Base-by-base conservation (phyloP, 2,329 filamentous ascomycete species). In the Coccinonectria pachysandricola region DNA sequence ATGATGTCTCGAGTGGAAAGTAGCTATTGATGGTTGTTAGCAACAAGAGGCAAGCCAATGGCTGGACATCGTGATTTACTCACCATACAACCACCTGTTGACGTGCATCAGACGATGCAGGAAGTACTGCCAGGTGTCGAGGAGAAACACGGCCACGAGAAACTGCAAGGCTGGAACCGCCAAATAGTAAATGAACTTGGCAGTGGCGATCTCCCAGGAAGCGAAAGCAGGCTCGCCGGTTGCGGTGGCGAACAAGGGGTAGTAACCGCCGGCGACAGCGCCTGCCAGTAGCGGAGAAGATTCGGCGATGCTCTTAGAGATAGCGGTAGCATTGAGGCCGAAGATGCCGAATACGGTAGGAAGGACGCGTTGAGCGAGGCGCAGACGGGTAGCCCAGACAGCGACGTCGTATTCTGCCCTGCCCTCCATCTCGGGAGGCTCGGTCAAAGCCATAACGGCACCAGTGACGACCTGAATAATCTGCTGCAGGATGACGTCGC, bases 41-140 rank as follows among this genome's bases (percentile, higher is more conserved):
- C 7, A 10, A 7, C 17, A 10, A 10, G 17, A 7, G 17, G 10
- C 10, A 10, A 7, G 17, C 7, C 7, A 7, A 7, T 7, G 17
- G 17, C 17, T 17, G 19, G 28, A 20, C 12, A 15, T 23, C 10
- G 19, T 16, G 20, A 12, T 15, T 17, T 31, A 71, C 81, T 57
- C 66, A 91, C 84, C 80, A 65, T 96, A 96, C 43, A 98, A 70
- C 82, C 84, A 96, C 56, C 83, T 87, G 63, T 96, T 95, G 64
- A 91, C 68, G 59, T 98, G 91, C 91, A 98, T 98, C 31, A 80
- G 72, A 19, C 91, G 84, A 58, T 98, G 91, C 46, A 88, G 69
- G 59, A 95, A 94, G 61, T 98, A 98, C 54, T 98, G 88, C 91
- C 91, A 98, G 22, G 86, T 91, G 58, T 98, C 91, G 42, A 96